Percentiles rank a stretch among this genome's conserved stretches.
Conservation (phyloP, 225 moss, liverwort and hornwort species). For the Ulota crispa region DNA sequence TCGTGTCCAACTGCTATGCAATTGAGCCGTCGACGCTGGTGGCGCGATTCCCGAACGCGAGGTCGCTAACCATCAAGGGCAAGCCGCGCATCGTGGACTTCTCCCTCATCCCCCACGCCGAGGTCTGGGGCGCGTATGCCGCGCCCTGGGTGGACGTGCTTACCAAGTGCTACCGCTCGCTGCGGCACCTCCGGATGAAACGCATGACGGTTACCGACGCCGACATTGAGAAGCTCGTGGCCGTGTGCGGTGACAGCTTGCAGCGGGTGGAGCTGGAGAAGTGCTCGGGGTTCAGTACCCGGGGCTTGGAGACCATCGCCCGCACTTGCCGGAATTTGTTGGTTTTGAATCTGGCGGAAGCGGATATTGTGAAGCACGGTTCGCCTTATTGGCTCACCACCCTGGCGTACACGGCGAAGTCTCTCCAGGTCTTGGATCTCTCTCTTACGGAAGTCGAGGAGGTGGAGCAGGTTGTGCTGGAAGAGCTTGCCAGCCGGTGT, state of each 20-base stretch:
- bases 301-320: constrained; percentile 25
- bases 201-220: constrained; percentile 38
- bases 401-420: constrained; percentile 27
- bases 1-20: constrained; percentile 46
- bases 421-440: constrained; percentile 39
- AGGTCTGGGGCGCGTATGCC: constrained; percentile 47
- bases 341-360: constrained; percentile 31
- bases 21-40: constrained; percentile 32
- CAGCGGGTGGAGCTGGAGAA: constrained; percentile 38
- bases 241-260: constrained; percentile 31
- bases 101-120: constrained; percentile 37
- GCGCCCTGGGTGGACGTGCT: constrained; percentile 38
- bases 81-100: constrained; percentile 55
- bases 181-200: constrained; percentile 37
- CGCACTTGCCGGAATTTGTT: constrained; percentile 20
- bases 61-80: constrained; percentile 38
- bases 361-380: constrained; percentile 14
- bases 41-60: constrained; percentile 36
- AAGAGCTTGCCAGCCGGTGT: constrained; percentile 31
- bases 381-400: constrained; percentile 23
- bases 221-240: constrained; percentile 32
- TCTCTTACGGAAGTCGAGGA: constrained; percentile 36
- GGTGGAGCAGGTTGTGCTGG: constrained; percentile 31
- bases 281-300: constrained; percentile 40
- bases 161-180: background rate